These are phyloP conservation scores for Chlorella variabilis DNA, from an alignment of 163 green algal genomes.

Conservation along the genomic window DNA sequence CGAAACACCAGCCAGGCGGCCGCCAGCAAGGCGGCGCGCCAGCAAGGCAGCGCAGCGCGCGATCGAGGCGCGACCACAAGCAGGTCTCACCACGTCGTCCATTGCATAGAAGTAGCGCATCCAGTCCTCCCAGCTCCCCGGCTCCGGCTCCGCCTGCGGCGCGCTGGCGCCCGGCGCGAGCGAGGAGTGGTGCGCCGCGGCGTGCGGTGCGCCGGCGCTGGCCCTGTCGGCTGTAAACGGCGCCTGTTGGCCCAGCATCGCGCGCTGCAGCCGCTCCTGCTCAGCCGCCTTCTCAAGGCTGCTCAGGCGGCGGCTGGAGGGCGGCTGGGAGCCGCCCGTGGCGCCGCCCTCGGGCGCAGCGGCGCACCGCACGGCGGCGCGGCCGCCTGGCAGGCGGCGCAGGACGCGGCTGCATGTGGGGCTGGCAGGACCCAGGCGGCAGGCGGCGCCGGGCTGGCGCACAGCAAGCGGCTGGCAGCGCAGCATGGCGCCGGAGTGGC, in stretches of 20 bases:
- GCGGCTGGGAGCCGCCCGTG: not conserved
- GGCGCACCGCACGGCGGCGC: not conserved
- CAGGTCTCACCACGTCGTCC: slow-evolving; percentile 12
- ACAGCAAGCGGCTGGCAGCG: slow-evolving; percentile 4
- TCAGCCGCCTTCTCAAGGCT: not conserved
- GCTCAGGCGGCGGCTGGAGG: not conserved
- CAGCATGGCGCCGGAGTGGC: slow-evolving; percentile 5
- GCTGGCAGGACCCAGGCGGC: not conserved
- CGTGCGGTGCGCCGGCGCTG: not conserved
- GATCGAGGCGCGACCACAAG: no score
- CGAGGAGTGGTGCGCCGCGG: not conserved
- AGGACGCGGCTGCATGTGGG: not conserved
- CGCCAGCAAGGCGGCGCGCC: no score
- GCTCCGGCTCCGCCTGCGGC: not conserved
- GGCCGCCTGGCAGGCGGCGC: not conserved
- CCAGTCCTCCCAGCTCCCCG: slow-evolving; percentile 21
- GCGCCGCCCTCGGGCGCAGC: not conserved
- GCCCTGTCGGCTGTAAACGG: not conserved
- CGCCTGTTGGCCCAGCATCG: not conserved
- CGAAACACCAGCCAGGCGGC: no score
- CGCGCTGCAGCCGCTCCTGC: not conserved
- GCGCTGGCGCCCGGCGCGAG: not conserved
- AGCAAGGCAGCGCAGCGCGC: no score
- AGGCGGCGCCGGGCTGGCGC: not conserved
- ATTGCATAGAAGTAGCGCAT: slow-evolving; percentile 19